Percentiles rank a stretch among this genome's conserved stretches.
phyloP scores from a whole-genome alignment of 139 green algal genomes.

The Closterium sp. region DNA sequence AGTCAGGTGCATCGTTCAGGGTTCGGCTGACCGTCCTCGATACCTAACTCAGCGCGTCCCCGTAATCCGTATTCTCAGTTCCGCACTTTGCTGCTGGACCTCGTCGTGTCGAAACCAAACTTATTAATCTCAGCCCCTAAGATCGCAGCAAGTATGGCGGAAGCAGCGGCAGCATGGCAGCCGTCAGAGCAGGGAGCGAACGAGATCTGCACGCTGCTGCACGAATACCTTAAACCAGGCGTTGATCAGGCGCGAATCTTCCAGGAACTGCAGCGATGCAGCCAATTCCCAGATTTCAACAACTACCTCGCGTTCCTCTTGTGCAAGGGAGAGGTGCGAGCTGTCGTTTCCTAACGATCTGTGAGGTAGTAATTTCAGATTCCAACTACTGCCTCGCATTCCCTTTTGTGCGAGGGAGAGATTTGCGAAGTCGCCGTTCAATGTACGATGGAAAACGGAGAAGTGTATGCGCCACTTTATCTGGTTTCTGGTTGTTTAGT shows the following conservation, averaged over 20 bases:
- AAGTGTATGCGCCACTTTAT: not conserved
- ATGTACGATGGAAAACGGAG: not conserved
- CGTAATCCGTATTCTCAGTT: not conserved
- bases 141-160: not conserved
- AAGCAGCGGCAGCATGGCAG: slow-evolving; percentile 56
- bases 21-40: not conserved
- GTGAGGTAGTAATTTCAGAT: not conserved
- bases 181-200: slow-evolving; percentile 68
- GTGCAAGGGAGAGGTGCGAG: slow-evolving; percentile 40
- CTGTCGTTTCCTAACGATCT: not conserved
- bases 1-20: not conserved
- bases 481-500: not conserved
- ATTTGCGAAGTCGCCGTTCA: not conserved
- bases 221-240: slow-evolving; percentile 75
- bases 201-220: slow-evolving; percentile 75
- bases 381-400: not conserved
- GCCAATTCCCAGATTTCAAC: slow-evolving; percentile 84
- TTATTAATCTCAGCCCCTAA: not conserved
- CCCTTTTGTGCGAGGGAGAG: not conserved
- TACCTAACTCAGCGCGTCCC: not conserved
- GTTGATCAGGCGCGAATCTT: slow-evolving; percentile 81
- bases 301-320: slow-evolving; percentile 94
- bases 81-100: not conserved
- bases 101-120: not conserved
- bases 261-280: slow-evolving; percentile 76